These are phyloP conservation scores for Plasmodium knowlesi DNA, from an alignment of 169 alveolate species.

Conservation along the genomic window DNA sequence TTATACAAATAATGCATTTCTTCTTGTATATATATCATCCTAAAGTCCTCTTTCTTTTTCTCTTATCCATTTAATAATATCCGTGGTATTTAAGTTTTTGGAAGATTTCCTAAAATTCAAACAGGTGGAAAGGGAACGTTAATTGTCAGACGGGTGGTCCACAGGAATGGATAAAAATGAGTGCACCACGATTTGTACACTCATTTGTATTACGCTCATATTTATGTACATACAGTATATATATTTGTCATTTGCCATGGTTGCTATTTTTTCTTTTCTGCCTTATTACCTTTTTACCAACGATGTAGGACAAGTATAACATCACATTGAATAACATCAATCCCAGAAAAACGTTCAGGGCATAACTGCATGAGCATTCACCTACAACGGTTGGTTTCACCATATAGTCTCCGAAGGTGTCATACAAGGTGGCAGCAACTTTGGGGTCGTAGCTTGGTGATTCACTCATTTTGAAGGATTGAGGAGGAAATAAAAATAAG, in stretches of 20 bases:
- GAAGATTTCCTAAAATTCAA: conserved; percentile 21
- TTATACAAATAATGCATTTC: neutral
- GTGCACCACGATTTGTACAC: neutral
- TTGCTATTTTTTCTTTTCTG: neutral
- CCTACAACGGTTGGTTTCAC: neutral
- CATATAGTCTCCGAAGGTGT: conserved; percentile 32
- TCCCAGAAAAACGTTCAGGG: conserved; percentile 26
- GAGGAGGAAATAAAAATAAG: neutral
- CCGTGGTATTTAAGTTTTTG: conserved; percentile 47
- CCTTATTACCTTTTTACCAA: conserved; percentile 40
- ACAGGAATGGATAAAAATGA: neutral
- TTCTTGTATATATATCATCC: neutral
- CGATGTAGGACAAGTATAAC: conserved; percentile 11
- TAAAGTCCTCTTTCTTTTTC: neutral
- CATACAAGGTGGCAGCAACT: conserved; percentile 10
- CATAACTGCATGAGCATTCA: conserved; percentile 28
- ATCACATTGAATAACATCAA: conserved; percentile 26
- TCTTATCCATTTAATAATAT: conserved; percentile 7
- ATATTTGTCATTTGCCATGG: neutral
- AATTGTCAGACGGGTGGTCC: neutral
- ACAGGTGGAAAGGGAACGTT: neutral
- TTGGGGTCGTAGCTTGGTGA: conserved; percentile 20
- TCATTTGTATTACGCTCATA: neutral
- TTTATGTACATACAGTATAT: neutral
- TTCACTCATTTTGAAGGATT: conserved; percentile 26